Evolutionary conservation across 2,329 filamentous ascomycete genomes (phyloP), one percentile per base, ranked within the genome.

Genomic region (Arachnomyces sp.): DNA sequence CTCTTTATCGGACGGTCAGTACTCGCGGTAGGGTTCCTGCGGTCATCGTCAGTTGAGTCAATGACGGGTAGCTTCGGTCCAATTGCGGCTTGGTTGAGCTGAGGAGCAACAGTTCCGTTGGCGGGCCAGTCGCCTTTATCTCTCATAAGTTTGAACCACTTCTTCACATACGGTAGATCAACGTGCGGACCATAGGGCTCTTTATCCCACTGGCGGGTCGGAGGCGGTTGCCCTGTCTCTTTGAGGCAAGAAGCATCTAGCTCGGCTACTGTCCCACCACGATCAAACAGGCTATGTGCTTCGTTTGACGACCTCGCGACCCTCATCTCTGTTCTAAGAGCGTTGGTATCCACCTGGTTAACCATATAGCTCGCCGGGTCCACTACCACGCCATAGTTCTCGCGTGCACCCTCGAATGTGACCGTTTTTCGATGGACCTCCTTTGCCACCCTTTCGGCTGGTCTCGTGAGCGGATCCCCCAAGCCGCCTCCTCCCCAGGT

Each of bases 401-500:
- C 45, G 1, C 50, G 51, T 9, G 68, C 69, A 3, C 68, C 68
- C 4, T 63, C 51, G 1, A 65, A 13, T 0, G 63, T 68, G 12
- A 72, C 67, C 14, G 71, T 59, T 30, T 60, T 60, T 25, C 65
- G 62, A 36, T 64, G 65, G 1, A 70, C 66, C 48, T 73, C 70
- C 7, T 63, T 49, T 1, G 67, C 67, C 7, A 73, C 69, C 31
- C 60, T 63, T 17, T 61, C 54, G 0, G 64, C 56, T 0, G 69
- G 64, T 1, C 69, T 59, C 0, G 60, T 64, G 4, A 72, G 53
- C 0, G 67, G 63, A 49, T 72, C 67, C 25, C 68, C 70, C 9
- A 72, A 59, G 2, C 69, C 68, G 15, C 67, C 69, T 18, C 67
- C 69, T 34, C 68, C 68, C 68, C 68, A 72, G 3, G 70, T 72